A percentile compares a stretch with the other conserved stretches of the same genome.
Evolutionary conservation across 192 early-diverging fungal species (phyloP).

Genomic region (Linnemannia elongata): DNA sequence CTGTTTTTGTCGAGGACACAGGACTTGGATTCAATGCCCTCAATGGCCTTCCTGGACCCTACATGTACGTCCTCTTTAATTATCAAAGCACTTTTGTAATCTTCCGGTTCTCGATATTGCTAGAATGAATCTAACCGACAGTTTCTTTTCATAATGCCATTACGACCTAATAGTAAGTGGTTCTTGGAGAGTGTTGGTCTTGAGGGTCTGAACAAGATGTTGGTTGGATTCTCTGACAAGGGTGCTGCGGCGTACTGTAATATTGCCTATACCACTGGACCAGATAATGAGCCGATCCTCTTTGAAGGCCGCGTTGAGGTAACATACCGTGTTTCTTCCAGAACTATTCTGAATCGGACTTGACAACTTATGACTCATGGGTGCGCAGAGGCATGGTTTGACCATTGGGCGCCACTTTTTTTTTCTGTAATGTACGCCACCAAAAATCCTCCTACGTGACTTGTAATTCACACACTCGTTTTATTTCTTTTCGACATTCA

Average conservation of each 20-base stretch:
- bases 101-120: background rate
- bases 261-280: conserved; percentile 88
- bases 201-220: conserved; percentile 86
- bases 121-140: background rate
- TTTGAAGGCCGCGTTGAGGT: conserved; percentile 89
- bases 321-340: conserved; percentile 13
- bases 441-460: background rate
- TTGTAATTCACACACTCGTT: background rate
- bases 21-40: conserved; percentile 94
- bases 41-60: conserved; percentile 93
- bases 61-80: conserved; percentile 65
- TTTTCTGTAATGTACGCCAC: background rate
- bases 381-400: background rate
- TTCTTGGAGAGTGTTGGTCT: conserved; percentile 88
- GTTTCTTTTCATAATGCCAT: background rate
- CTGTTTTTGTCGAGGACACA: conserved; percentile 95
- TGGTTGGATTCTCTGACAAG: conserved; percentile 90
- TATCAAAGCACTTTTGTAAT: background rate
- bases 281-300: conserved; percentile 82
- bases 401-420: background rate
- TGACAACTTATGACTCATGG: background rate
- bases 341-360: background rate
- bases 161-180: conserved; percentile 83
- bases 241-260: conserved; percentile 93
- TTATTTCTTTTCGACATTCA: background rate